Evolutionary conservation across 371 early-diverging fungal species (phyloP).

Genomic region (Mortierella sp.): DNA sequence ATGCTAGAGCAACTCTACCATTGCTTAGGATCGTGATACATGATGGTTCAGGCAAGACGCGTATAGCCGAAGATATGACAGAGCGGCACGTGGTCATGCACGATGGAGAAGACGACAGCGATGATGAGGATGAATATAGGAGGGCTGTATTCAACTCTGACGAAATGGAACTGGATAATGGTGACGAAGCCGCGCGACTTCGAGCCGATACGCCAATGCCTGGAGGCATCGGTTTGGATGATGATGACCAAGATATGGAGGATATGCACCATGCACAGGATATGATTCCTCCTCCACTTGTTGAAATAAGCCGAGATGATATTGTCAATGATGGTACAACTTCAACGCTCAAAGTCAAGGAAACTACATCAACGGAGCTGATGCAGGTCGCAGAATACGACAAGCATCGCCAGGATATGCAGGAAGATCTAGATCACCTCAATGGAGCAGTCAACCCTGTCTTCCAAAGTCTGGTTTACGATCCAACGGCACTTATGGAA

Average conservation of each 20-base stretch:
- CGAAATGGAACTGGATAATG: slow-evolving; percentile 51
- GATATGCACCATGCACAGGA: slow-evolving; percentile 49
- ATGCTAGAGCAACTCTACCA: slow-evolving; percentile 1
- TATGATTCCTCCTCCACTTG: slow-evolving; percentile 41
- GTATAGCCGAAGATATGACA: slow-evolving; percentile 1
- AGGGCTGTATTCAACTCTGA: slow-evolving; percentile 53
- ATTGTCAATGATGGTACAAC: slow-evolving; percentile 6
- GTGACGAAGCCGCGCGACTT: slow-evolving; percentile 47
- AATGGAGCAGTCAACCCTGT: slow-evolving; percentile 24
- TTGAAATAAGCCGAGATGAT: slow-evolving; percentile 30
- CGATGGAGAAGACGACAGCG: slow-evolving; percentile 51
- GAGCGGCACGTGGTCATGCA: slow-evolving; percentile 46
- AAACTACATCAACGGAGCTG: background rate
- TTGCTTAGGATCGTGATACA: slow-evolving; percentile 29
- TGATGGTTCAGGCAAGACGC: slow-evolving; percentile 33
- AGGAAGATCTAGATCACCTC: slow-evolving; percentile 33
- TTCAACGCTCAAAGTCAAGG: background rate
- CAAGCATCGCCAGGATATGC: slow-evolving; percentile 19
- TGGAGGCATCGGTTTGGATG: slow-evolving; percentile 49
- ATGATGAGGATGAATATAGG: slow-evolving; percentile 49
- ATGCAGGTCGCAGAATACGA: slow-evolving; percentile 7
- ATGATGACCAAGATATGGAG: slow-evolving; percentile 47
- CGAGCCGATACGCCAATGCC: slow-evolving; percentile 54
- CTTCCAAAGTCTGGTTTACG: slow-evolving; percentile 36
- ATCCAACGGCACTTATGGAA: slow-evolving; percentile 35